Evolutionary conservation across 148 eudicot species (phyloP), one percentile per base, ranked within the genome.

Genomic region (Pouteria glomerata): DNA sequence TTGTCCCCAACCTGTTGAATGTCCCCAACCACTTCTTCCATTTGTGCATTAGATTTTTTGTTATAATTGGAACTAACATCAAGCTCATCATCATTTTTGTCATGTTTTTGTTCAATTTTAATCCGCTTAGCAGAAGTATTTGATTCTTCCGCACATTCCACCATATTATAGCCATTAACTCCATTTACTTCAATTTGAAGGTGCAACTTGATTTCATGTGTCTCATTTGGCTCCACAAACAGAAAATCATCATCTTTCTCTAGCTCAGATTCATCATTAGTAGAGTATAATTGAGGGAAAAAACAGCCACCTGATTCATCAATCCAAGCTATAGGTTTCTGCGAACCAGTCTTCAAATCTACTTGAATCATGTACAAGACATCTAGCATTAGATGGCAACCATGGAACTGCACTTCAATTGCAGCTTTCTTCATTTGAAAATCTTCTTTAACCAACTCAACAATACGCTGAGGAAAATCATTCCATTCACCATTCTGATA

Each of bases 271-370:
- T 52, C 81, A 77, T 63, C 53, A 62, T 41, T 11, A 45, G 65
- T 41, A 15, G 76, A 75, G 53, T 30, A n/a, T 44, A 60, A 33
- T 66, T 70, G 69, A 33, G 84, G 84, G 18, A 81, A 81, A 33
- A 73, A 74, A 48, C 78, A 74, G 10, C 58, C 34, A 66, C 76
- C 81, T 33, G 73, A 75, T 65, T 81, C 84, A 74, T 81, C 84
- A 33, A 81, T 81, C 84, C 84, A 81, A 12, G 81, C 84, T 55
- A 81, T 81, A 33, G 84, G 78, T 11, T 70, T 81, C 57, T 70
- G 73, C 24, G 52, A 74, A 70, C 78, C 81, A 4, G 81, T 77
- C 66, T 60, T 70, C 65, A 81, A 21, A 69, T 81, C 81, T 27
- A 81, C 76, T 55, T 73, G 73, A 52, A 74, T 64, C 84, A 81